Conservation (phyloP, 805 yeast genomes). For the Debaryomyces castellii region DNA sequence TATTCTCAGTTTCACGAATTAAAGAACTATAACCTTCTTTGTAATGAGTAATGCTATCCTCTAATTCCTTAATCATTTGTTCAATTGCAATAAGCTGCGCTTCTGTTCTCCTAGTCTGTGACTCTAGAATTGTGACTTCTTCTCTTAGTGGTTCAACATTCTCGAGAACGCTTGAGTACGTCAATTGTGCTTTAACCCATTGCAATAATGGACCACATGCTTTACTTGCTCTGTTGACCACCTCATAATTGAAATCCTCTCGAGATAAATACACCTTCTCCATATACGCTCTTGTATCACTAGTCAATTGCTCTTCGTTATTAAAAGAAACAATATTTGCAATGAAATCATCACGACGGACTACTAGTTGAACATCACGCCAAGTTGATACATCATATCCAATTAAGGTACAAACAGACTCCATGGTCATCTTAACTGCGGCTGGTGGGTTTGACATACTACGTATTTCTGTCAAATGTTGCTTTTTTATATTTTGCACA, state of each 20-base stretch:
- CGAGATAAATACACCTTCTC: conserved; percentile 58
- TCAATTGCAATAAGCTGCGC: conserved; percentile 74
- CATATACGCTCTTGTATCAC: conserved; percentile 55
- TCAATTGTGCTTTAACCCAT: conserved; percentile 90
- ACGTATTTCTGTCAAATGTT: conserved; percentile 84
- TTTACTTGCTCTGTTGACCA: conserved; percentile 85
- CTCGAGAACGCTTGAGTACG: conserved; percentile 69
- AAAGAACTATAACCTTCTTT: conserved; percentile 67
- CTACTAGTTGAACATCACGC: conserved; percentile 81
- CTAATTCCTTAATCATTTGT: conserved; percentile 77
- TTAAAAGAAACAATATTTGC: conserved; percentile 76
- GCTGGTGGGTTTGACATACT: conserved; percentile 91
- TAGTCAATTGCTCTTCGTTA: conserved; percentile 55
- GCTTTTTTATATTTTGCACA: conserved; percentile 90
- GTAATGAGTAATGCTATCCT: conserved; percentile 63
- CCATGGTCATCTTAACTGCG: conserved; percentile 80
- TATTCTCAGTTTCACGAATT: conserved; percentile 76
- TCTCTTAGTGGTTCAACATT: conserved; percentile 69
- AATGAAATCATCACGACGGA: conserved; percentile 85
- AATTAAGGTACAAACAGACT: conserved; percentile 80
- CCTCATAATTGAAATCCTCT: conserved; percentile 64
- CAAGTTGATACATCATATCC: conserved; percentile 69
- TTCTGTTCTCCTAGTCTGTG: conserved; percentile 57
- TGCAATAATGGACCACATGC: conserved; percentile 90
- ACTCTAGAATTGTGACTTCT: conserved; percentile 63